Evolutionary conservation across 768 basidiomycete species (phyloP).

Genomic region (Coprinopsis marcescibilis): DNA sequence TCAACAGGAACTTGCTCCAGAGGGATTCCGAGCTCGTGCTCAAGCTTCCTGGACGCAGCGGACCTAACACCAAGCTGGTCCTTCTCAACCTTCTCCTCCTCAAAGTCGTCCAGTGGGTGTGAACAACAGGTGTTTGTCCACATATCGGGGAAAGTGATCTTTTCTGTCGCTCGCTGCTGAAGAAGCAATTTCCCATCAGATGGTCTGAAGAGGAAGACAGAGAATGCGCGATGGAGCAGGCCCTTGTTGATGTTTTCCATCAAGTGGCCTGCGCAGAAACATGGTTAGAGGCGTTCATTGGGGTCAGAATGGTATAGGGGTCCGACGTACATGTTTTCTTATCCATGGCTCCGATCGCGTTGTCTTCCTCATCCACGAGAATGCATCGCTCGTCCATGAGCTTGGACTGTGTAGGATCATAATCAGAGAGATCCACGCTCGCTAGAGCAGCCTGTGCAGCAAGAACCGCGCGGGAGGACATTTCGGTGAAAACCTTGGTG

Average conservation of each 20-base stretch:
- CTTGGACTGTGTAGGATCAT: conserved; percentile 89
- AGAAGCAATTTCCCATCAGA: conserved; percentile 89
- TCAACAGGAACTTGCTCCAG: conserved; percentile 68
- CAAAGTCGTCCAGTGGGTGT: conserved; percentile 91
- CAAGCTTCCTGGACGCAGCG: conserved; percentile 93
- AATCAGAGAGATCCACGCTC: conserved; percentile 70
- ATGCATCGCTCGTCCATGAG: conserved; percentile 97
- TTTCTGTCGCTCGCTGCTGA: conserved; percentile 94
- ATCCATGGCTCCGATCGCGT: conserved; percentile 77
- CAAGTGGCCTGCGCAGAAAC: conserved; percentile 67
- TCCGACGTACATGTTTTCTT: conserved; percentile 92
- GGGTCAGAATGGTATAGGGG: conserved; percentile 1
- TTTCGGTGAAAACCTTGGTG: neutral
- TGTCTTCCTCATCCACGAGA: conserved; percentile 84
- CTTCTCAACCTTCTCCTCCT: conserved; percentile 69
- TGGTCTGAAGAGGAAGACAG: conserved; percentile 93
- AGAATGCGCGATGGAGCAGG: conserved; percentile 95
- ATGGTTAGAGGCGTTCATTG: neutral
- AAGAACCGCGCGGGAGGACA: conserved; percentile 47
- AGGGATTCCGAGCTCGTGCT: conserved; percentile 95
- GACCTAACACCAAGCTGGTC: conserved; percentile 78
- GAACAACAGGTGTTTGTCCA: conserved; percentile 99
- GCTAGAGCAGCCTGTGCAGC: conserved; percentile 64
- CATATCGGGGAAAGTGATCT: conserved; percentile 99
- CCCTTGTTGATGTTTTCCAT: conserved; percentile 97